phyloP scores from a whole-genome alignment of 805 yeast species.

The Wickerhamomyces kurtzmanii region DNA sequence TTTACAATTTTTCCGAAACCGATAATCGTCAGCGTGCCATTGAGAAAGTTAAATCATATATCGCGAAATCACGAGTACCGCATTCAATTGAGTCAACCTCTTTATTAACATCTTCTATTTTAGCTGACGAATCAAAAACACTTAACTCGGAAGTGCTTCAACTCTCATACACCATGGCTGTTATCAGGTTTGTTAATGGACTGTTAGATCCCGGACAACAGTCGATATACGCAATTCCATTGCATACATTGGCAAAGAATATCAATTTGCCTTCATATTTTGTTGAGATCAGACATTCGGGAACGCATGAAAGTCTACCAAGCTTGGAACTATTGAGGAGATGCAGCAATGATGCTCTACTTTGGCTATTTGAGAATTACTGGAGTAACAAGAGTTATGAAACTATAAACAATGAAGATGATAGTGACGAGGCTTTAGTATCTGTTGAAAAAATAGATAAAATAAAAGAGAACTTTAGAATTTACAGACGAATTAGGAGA shows the following conservation, averaged over 20 bases:
- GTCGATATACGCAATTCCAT: slow-evolving; percentile 66
- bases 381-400: slow-evolving; percentile 39
- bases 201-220: slow-evolving; percentile 80
- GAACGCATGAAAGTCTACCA: slow-evolving; percentile 85
- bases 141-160: slow-evolving; percentile 26
- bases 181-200: slow-evolving; percentile 87
- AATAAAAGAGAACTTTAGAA: slow-evolving; percentile 29
- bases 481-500: slow-evolving; percentile 40
- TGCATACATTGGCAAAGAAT: slow-evolving; percentile 62
- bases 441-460: slow-evolving; percentile 4
- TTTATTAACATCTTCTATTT: slow-evolving; percentile 37
- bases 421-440: slow-evolving; percentile 11
- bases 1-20: slow-evolving; percentile 28
- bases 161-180: slow-evolving; percentile 58
- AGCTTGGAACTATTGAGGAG: slow-evolving; percentile 54
- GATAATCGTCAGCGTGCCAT: slow-evolving; percentile 33
- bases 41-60: slow-evolving; percentile 39
- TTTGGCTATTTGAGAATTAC: slow-evolving; percentile 66
- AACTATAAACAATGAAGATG: slow-evolving; percentile 11
- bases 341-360: slow-evolving; percentile 50
- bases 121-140: slow-evolving; percentile 27
- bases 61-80: slow-evolving; percentile 46
- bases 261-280: slow-evolving; percentile 67
- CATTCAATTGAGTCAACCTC: slow-evolving; percentile 66
- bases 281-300: slow-evolving; percentile 84